A percentile compares a stretch with the other conserved stretches of the same genome.
Evolutionary conservation across 1,139 yeast species (phyloP).

Genomic region (Arxiozyma telluris): DNA sequence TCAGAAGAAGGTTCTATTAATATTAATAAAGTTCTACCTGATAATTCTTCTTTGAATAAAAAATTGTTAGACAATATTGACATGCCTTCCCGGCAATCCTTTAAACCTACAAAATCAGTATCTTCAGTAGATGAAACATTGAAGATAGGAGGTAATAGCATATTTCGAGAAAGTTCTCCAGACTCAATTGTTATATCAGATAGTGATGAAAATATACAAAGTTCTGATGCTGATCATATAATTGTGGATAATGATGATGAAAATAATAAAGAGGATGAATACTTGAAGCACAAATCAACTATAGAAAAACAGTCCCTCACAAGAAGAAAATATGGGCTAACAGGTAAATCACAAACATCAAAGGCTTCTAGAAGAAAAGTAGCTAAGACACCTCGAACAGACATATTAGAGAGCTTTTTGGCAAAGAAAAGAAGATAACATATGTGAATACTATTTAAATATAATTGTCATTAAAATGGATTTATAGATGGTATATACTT

Average conservation of each 20-base stretch:
- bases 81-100: neutral
- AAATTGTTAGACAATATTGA: neutral
- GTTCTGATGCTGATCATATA: constrained; percentile 7
- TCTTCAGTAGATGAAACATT: neutral
- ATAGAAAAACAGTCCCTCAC: neutral
- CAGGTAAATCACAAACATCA: neutral
- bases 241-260: neutral
- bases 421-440: constrained; percentile 9
- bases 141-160: neutral
- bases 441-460: neutral
- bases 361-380: neutral
- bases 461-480: neutral
- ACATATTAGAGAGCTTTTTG: constrained; percentile 10
- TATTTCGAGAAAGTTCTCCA: constrained; percentile 3
- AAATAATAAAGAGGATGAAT: neutral
- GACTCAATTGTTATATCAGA: constrained; percentile 11
- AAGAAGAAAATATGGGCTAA: neutral
- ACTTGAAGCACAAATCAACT: neutral
- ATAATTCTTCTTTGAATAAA: neutral
- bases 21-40: neutral
- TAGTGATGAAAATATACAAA: constrained; percentile 6
- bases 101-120: neutral
- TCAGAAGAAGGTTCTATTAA: neutral
- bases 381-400: constrained; percentile 14
- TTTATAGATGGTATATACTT: neutral